Percentiles rank a stretch among this genome's conserved stretches.
phyloP scores from a whole-genome alignment of 106 monocot genomes.

The Vanilla planifolia region DNA sequence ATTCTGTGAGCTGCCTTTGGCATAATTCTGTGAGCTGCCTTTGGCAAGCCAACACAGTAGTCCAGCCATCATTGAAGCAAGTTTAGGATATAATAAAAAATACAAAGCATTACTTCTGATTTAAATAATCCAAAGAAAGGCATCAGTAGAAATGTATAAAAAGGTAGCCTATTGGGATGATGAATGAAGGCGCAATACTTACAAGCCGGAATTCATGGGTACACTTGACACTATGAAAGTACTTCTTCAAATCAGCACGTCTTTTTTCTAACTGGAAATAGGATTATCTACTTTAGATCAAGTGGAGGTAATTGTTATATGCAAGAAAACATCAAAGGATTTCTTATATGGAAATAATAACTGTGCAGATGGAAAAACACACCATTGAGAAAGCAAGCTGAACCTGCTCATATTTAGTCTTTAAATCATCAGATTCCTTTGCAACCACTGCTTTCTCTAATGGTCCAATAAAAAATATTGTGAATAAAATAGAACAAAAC shows the following conservation, averaged over 20 bases:
- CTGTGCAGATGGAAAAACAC: background rate
- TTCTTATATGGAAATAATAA: background rate
- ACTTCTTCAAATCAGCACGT: constrained; percentile 44
- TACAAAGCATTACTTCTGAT: too few relatives aligned
- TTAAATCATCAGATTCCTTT: constrained; percentile 34
- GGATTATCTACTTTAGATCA: background rate
- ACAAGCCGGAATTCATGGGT: constrained; percentile 64
- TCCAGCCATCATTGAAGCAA: too few relatives aligned
- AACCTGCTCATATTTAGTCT: constrained; percentile 18
- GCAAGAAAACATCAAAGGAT: background rate
- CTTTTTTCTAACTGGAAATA: constrained; percentile 54
- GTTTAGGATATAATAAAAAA: too few relatives aligned
- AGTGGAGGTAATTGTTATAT: background rate
- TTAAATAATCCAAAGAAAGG: too few relatives aligned
- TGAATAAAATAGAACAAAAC: background rate
- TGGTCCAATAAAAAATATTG: background rate
- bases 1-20: too few relatives aligned
- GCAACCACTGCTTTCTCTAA: constrained; percentile 39
- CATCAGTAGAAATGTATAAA: too few relatives aligned
- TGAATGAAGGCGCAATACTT: too few relatives aligned
- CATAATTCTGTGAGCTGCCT: too few relatives aligned
- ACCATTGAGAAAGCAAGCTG: constrained; percentile 38
- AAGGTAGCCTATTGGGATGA: too few relatives aligned
- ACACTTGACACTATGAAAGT: constrained; percentile 43
- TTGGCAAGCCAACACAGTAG: too few relatives aligned